Conservation (phyloP, 257 asterid genomes). For the Asclepias syriaca region DNA sequence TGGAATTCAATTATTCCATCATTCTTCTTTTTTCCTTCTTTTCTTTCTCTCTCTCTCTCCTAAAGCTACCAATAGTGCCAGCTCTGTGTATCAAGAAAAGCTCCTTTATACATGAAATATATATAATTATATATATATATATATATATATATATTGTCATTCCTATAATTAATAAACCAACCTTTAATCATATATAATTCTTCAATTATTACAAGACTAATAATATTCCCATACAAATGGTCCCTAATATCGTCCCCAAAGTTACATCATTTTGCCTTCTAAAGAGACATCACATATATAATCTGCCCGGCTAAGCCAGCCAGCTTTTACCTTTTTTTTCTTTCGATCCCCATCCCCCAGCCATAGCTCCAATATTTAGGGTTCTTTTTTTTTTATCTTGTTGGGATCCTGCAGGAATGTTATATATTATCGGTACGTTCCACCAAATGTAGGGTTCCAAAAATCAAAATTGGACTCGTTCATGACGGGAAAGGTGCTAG, state of each 20-base stretch:
- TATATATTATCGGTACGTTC: constrained; percentile 50
- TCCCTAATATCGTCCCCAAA: constrained; percentile 42
- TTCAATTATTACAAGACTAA: constrained; percentile 50
- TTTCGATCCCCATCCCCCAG: background rate
- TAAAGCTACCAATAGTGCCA: constrained; percentile 35
- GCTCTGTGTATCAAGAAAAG: constrained; percentile 45
- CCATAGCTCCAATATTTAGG: constrained; percentile 14
- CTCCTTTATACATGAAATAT: constrained; percentile 29
- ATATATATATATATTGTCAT: constrained; percentile 7
- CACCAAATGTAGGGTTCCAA: constrained; percentile 90
- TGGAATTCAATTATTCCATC: constrained; percentile 54
- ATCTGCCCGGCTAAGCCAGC: constrained; percentile 9
- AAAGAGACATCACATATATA: constrained; percentile 16
- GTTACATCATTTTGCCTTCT: constrained; percentile 44
- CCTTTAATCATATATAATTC: constrained; percentile 40
- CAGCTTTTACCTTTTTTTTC: background rate
- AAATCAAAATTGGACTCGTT: constrained; percentile 73
- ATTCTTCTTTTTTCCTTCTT: constrained; percentile 16
- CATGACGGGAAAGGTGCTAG: constrained; percentile 81
- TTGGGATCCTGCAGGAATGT: no score
- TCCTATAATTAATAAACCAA: constrained; percentile 17
- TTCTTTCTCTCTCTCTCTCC: constrained; percentile 15
- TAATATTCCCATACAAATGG: constrained; percentile 31
- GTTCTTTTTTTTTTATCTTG: background rate
- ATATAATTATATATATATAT: background rate